Base-by-base conservation (phyloP, 2,329 filamentous ascomycete genomes). In the Lecanoromycetidae sp. region DNA sequence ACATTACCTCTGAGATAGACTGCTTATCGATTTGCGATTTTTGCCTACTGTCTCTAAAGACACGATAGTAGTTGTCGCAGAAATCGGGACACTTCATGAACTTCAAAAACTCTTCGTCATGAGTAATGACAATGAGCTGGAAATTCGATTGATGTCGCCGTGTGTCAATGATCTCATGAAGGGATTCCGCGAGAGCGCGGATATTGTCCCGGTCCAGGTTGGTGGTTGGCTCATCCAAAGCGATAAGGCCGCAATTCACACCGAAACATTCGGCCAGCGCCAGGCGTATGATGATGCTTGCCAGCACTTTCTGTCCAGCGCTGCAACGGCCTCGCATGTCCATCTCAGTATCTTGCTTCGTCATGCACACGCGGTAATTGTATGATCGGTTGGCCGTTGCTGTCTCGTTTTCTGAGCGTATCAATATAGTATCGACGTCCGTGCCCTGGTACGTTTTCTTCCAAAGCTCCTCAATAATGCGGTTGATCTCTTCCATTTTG, bases 401-500 rank as follows among this genome's bases (percentile, higher is more conserved):
- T 38, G 76, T 78, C 62, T 96, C 91, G 57, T 80, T 82, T 64
- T 96, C 90, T 15, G 88, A 94, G 33, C 84, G 83, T 66, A 98
- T 96, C 59, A 93, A 76, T 60, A 98, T 94, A 1, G 85, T 91
- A 68, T 98, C 91, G 46, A 98, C 88, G 60, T 98, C 91, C 0
- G 90, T 96, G 54, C 91, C 91, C 61, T 93, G 86, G 66, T 98
- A 98, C 1, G 91, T 95, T 60, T 81, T 84, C 65, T 86, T 85
- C 91, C 91, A 98, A n/a, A 98, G 75, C 63, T 98, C 91, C 54
- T 84, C 86, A 42, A 93, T 82, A 63, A 95, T 95, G 48, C 80
- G 77, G 65, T 98, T 98, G 63, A 98, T 90, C 63, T 98, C 88
- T 57, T 91, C 85, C 91, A 98, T 98, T 71, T 98, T 98, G 61